Base-by-base conservation (phyloP, 179 eudicot species). In the Carnegiea gigantea region DNA sequence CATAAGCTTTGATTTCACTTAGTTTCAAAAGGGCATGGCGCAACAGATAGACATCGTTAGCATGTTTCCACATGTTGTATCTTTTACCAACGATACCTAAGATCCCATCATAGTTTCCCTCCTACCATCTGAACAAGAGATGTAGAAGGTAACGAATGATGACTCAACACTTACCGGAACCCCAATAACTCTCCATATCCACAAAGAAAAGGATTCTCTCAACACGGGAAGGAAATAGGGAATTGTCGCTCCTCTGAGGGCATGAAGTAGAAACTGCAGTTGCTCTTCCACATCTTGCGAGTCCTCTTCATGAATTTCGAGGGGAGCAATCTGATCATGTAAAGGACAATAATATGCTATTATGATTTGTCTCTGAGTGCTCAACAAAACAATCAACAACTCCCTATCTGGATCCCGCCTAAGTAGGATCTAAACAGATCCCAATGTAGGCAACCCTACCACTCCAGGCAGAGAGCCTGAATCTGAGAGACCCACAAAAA, bases 281-380 rank as follows among this genome's bases (percentile, higher is more conserved):
- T 96, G 98, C 82, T 94, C 97, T 89, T 94, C 95, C 72, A 92
- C 92, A 77, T 90, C 95, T 70, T 86, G 83, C 87, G 93, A 79
- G 82, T 82, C 90, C 82, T 92, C 94, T 82, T 85, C 83, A 80
- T 93, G 90, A 81, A 88, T 86, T 78, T 91, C 93, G 79, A 96
- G 92, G 30, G 99, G 99, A n/a, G 99, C 95, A 82, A 95, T 92
- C 99, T 96, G 89, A 59, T 82, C 77, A 77, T 49, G 12, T 13
- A 77, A 79, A 59, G 13, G 7, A 65, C 4, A 11, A 79, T n/a
- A 73, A 44, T 6, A 64, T 57, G 51, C 23, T 15, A 64, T 17
- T 1, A 75, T 44, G 18, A 70, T 17, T 73, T 23, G 38, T 33
- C 57, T 28, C 18, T 53, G 49, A 64, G 79, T 71, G 44, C 72